phyloP scores from a whole-genome alignment of 176 grass and related monocot genomes.

The Triticum dicoccoides region DNA sequence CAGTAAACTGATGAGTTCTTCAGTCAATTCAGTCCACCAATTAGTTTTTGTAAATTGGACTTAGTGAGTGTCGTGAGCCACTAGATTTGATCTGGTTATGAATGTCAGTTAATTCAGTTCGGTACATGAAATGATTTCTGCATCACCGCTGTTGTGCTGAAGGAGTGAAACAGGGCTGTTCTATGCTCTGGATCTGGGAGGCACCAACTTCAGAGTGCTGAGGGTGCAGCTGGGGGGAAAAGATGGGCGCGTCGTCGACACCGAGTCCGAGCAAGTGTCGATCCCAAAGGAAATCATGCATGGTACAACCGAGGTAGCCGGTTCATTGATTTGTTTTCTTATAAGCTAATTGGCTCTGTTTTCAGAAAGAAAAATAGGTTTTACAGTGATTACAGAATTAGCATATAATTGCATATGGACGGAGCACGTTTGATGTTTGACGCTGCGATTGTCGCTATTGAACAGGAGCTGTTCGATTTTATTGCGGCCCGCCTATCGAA shows the following conservation, averaged over 20 bases:
- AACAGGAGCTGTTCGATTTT: conserved; percentile 47
- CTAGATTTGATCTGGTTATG: background rate
- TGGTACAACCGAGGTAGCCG: conserved; percentile 21
- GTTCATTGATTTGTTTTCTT: background rate
- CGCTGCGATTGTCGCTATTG: background rate
- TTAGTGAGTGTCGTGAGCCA: background rate
- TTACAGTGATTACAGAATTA: background rate
- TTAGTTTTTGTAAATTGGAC: background rate
- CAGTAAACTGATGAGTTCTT: background rate
- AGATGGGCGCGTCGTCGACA: conserved; percentile 18
- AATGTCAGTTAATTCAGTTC: background rate
- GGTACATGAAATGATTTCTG: background rate
- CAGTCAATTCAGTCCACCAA: background rate
- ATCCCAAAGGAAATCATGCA: conserved; percentile 53
- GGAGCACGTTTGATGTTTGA: background rate
- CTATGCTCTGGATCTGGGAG: conserved; percentile 62
- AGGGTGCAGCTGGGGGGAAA: conserved; percentile 64
- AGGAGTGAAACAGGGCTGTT: conserved; percentile 50
- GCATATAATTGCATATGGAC: background rate
- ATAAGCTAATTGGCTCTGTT: background rate
- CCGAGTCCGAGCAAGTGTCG: conserved; percentile 45
- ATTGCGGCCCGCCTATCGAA: conserved; percentile 18
- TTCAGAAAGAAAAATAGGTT: background rate
- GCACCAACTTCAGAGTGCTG: conserved; percentile 53
- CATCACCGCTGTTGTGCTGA: background rate